Conservation (phyloP, 1,284 basidiomycete species). For the Porogramme epimiltina region DNA sequence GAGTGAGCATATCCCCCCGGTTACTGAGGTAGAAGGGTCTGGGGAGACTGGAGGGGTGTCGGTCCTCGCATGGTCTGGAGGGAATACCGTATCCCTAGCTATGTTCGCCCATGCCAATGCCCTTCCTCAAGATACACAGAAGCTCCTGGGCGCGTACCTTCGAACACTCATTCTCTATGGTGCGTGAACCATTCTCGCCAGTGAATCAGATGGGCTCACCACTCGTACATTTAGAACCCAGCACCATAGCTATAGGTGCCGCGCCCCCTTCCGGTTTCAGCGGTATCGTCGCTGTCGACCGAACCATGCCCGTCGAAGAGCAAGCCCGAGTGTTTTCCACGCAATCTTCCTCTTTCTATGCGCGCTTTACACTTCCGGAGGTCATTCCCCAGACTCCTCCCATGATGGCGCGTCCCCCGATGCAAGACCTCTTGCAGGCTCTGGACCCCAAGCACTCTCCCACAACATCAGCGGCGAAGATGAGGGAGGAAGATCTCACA, state of each 20-base stretch:
- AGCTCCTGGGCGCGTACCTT: conserved; percentile 21
- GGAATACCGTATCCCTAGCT: conserved; percentile 17
- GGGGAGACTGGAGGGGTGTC: conserved; percentile 25
- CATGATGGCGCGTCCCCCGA: background rate
- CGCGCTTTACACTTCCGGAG: conserved; percentile 9
- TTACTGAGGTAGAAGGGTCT: conserved; percentile 4
- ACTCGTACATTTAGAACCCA: conserved; percentile 1
- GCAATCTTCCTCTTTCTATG: conserved; percentile 16
- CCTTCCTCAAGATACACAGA: conserved; percentile 18
- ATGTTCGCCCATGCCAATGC: conserved; percentile 27
- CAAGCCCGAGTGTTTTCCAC: conserved; percentile 7
- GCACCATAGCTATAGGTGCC: conserved; percentile 3
- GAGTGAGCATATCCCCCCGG: conserved; percentile 23
- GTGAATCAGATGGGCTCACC: background rate
- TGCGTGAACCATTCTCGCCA: conserved; percentile 10
- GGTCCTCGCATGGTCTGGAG: conserved; percentile 32
- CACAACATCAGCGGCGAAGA: conserved; percentile 14
- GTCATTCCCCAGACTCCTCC: background rate
- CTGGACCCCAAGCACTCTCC: no score
- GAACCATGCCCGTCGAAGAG: conserved; percentile 2
- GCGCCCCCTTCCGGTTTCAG: conserved; percentile 1
- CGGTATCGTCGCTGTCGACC: conserved; percentile 3
- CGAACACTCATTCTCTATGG: conserved; percentile 28
- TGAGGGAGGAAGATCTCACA: conserved; percentile 8
- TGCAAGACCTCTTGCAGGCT: no score